Conservation (phyloP, 495 filamentous ascomycete genomes). For the Margaritispora aquatica region DNA sequence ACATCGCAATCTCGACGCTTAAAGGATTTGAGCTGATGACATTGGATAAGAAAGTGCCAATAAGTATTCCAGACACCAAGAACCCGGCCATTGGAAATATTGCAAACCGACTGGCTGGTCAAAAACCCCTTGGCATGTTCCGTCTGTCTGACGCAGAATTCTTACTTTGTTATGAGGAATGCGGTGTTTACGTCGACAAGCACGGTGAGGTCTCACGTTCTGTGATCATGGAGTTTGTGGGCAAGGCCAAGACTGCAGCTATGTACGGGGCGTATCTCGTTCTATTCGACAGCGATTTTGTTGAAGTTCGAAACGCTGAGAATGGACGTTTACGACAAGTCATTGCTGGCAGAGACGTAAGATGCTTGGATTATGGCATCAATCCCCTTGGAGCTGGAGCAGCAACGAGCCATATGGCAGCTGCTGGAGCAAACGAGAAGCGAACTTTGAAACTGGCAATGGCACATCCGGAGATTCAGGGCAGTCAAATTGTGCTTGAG, state of each 20-base stretch:
- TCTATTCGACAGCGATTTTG: constrained; percentile 82
- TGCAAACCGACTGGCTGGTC: constrained; percentile 68
- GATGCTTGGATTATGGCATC: constrained; percentile 81
- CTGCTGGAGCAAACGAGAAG: constrained; percentile 15
- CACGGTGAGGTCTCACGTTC: constrained; percentile 89
- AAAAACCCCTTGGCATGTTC: constrained; percentile 93
- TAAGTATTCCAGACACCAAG: constrained; percentile 81
- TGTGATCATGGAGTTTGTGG: constrained; percentile 97
- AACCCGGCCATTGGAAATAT: constrained; percentile 72
- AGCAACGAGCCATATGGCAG: constrained; percentile 28
- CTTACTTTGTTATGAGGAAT: constrained; percentile 88
- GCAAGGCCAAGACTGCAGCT: constrained; percentile 66
- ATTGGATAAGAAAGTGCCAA: constrained; percentile 90
- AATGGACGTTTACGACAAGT: constrained; percentile 92
- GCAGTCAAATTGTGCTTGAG: constrained; percentile 82
- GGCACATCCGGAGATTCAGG: constrained; percentile 82
- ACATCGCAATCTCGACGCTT: constrained; percentile 82
- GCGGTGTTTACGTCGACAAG: constrained; percentile 96
- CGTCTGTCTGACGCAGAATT: constrained; percentile 89
- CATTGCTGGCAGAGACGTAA: constrained; percentile 81
- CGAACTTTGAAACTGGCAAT: constrained; percentile 88
- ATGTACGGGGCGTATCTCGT: constrained; percentile 79
- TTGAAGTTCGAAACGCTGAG: constrained; percentile 94
- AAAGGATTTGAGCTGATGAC: constrained; percentile 95
- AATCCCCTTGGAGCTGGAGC: constrained; percentile 32